A percentile compares a stretch with the other conserved stretches of the same genome.
These are phyloP conservation scores for Ilex aquifolium DNA, from an alignment of 257 asterid genomes.

Conservation along the genomic window DNA sequence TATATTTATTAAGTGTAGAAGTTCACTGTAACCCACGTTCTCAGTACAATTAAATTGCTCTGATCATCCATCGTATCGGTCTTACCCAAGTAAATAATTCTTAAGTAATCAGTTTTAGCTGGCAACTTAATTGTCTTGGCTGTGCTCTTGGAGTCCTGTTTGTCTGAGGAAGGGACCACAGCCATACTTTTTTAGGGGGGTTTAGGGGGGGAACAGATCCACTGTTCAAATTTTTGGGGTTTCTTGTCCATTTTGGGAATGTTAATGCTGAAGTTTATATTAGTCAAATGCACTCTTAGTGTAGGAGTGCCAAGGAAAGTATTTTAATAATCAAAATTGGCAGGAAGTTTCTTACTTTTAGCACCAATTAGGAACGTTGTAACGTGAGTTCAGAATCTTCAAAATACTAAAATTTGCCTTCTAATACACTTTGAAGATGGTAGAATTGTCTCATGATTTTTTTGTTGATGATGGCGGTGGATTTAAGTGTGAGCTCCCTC, in stretches of 20 bases:
- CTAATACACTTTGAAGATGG: too few relatives aligned
- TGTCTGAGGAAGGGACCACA: conserved; percentile 14
- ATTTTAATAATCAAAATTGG: conserved; percentile 10
- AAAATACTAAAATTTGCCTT: too few relatives aligned
- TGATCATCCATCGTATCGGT: too few relatives aligned
- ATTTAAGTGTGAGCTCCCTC: too few relatives aligned
- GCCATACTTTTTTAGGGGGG: neutral
- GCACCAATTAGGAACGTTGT: too few relatives aligned
- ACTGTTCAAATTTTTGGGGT: conserved; percentile 4
- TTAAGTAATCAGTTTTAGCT: conserved; percentile 11
- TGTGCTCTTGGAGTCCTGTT: neutral
- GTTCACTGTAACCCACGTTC: too few relatives aligned
- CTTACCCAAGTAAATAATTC: too few relatives aligned
- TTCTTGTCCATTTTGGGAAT: conserved; percentile 8
- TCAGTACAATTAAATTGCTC: too few relatives aligned
- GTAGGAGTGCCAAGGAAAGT: conserved; percentile 2
- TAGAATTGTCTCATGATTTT: too few relatives aligned
- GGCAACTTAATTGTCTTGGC: conserved; percentile 15
- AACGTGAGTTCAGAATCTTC: too few relatives aligned
- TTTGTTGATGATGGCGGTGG: too few relatives aligned
- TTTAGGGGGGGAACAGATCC: neutral
- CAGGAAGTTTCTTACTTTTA: neutral
- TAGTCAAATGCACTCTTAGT: conserved; percentile 8
- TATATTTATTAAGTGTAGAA: too few relatives aligned
- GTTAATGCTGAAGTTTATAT: neutral